Percentiles rank a stretch among this genome's conserved stretches.
Evolutionary conservation across 805 yeast genomes (phyloP).

Genomic region (Wickerhamiella vanderwaltii): DNA sequence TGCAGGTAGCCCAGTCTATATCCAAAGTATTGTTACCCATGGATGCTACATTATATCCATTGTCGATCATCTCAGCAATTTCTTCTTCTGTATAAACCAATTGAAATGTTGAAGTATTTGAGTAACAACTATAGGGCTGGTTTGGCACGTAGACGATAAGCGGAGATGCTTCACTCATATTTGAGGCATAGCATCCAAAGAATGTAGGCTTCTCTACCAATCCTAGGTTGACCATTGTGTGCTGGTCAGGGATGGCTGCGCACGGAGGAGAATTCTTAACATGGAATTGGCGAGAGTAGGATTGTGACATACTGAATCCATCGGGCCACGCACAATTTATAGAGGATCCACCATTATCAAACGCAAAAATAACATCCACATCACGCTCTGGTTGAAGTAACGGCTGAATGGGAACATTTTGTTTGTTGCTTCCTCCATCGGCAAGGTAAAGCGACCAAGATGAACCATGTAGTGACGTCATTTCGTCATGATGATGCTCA

Average conservation of each 20-base stretch:
- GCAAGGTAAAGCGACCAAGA: constrained; percentile 32
- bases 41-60: constrained; percentile 47
- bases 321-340: constrained; percentile 43
- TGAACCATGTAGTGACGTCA: constrained; percentile 18
- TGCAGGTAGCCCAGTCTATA: constrained; percentile 56
- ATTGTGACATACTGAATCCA: constrained; percentile 42
- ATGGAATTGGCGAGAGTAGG: constrained; percentile 48
- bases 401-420: constrained; percentile 54
- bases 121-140: constrained; percentile 46
- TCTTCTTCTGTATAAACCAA: constrained; percentile 49
- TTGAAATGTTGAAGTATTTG: constrained; percentile 65
- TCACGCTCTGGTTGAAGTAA: constrained; percentile 46
- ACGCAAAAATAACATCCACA: constrained; percentile 54
- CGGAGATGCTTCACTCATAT: constrained; percentile 50
- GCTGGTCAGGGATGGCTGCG: constrained; percentile 68
- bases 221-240: constrained; percentile 46
- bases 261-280: constrained; percentile 45
- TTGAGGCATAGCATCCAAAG: constrained; percentile 67
- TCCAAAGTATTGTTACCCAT: constrained; percentile 58
- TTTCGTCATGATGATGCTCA: constrained; percentile 27
- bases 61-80: constrained; percentile 46
- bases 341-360: constrained; percentile 55
- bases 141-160: constrained; percentile 68
- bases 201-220: constrained; percentile 61
- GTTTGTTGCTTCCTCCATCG: constrained; percentile 63